Evolutionary conservation across 139 green algal genomes (phyloP), one percentile per base, ranked within the genome.

Genomic region (Choricystis sp.): DNA sequence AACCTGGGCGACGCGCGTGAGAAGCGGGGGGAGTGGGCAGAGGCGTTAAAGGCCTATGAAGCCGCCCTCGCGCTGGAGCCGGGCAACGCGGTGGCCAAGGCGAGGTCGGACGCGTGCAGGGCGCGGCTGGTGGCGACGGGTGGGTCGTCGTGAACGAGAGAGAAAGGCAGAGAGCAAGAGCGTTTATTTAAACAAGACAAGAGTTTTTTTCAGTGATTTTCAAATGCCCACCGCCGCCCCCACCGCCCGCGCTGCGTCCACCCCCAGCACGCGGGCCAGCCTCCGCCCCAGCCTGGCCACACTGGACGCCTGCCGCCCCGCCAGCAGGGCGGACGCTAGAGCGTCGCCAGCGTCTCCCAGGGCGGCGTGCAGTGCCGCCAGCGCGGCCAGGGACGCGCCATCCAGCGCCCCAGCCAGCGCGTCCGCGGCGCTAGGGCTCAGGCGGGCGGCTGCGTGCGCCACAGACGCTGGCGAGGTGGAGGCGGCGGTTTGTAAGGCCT

Each of bases 1-100:
- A 99, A 99, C 77, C 79, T 99, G 59, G 93, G 89, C 3, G 89
- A 99, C 69, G 92, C 60, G 21, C 59, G 25, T 20, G 59, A 55
- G 59, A 29, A 20, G 27, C 19, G 59, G 22, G 5, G 29, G 26
- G 28, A 89, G 23, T 93, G 63, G 64, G 76, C 79, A 49, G 67
- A 81, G 0, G 90, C 90, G 3, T 69, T 91, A 57, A 40, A 79
- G 52, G 79, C 83, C 0, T 97, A 96, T 71, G 67, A 86, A 56
- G 79, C 92, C 70, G 81, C 76, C 3, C 76, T 97, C 29, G 72
- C 74, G 0, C 91, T 91, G 60, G 86, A 85, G 0, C 90, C 89
- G 26, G 71, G 79, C 66, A 97, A 97, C 77, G 75, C 79, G 27
- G 77, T 95, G n/a, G 89, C 89, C 9, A 9, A 16, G 40, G 40